Evolutionary conservation across 257 asterid species (phyloP), one percentile per base, ranked within the genome.

Genomic region (Prunella vulgaris): DNA sequence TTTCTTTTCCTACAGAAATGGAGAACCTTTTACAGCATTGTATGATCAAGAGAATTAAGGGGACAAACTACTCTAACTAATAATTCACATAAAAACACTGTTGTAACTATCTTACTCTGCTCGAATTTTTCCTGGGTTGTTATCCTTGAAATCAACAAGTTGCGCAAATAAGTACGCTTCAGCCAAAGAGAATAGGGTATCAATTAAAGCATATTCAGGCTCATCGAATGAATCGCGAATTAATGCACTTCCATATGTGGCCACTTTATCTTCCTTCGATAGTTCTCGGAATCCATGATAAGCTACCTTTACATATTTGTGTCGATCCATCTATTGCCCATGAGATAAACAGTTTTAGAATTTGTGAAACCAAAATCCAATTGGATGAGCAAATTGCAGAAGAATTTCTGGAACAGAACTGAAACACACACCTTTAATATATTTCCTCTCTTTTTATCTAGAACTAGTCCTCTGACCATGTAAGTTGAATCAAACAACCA

Each of bases 391-490:
- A 27, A 49, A 58, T 15, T 5, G 2, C 66, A 24, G 40, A 75
- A 64, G 17, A 66, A 52, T 24, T 27, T 60, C 32, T 48, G 52
- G 52, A 62, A 60, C 5, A 28, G 20, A 20, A 30, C 27, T 30
- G 44, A 57, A 58, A 71, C 32, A 84, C 95, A 27, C 60, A 94
- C 99, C 96, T 94, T 94, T 84, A 94, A 79, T 74, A 89, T 86
- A 48, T 91, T 94, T 78, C 99, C 99, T 68, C 99, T 85, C 80
- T 82, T 91, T 81, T 89, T 91, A 74, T 94, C 97, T 54, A 94
- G 89, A 79, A 94, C 99, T 64, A 94, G 86, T 75, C 99, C 97
- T 80, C 99, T 85, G 88, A 94, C 97, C 97, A 94, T 91, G 87
- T 91, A 94, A 60, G 83, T 89, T 96, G 92, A 85, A 73, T 94